Evolutionary conservation across 2,329 filamentous ascomycete species (phyloP).

Genomic region (Samsoniella hepiali): DNA sequence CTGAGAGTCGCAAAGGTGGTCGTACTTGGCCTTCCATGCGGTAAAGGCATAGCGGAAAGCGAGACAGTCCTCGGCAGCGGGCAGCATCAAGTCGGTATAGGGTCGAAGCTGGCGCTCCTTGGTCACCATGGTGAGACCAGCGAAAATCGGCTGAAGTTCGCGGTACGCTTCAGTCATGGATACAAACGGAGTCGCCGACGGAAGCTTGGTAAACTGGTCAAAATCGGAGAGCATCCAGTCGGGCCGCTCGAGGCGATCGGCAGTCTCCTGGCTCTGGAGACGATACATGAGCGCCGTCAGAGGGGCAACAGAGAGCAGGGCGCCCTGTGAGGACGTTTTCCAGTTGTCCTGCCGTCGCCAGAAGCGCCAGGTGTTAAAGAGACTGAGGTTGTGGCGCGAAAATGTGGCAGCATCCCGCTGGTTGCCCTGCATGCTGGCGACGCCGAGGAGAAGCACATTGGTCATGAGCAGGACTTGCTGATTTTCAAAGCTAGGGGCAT

Average conservation of each 20-base stretch:
- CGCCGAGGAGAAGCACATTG: conserved; percentile 1
- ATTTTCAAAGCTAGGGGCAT: neutral
- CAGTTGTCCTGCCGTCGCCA: neutral
- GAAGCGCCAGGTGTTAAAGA: conserved; percentile 5
- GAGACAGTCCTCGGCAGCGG: neutral
- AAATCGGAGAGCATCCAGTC: neutral
- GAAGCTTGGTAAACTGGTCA: conserved; percentile 2
- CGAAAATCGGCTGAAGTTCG: neutral
- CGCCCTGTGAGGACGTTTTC: neutral
- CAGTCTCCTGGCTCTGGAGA: neutral
- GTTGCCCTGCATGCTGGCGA: conserved; percentile 10
- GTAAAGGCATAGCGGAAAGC: neutral
- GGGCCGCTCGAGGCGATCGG: neutral
- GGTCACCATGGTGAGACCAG: neutral
- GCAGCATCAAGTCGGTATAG: neutral
- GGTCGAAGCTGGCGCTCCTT: neutral
- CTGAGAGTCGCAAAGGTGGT: neutral
- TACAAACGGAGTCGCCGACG: neutral
- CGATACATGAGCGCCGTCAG: conserved; percentile 4
- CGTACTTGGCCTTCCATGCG: neutral
- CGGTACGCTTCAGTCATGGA: neutral
- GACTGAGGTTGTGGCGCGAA: neutral
- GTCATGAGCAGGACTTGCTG: conserved; percentile 13
- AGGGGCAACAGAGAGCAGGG: neutral
- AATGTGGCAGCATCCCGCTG: neutral